Base-by-base conservation (phyloP, 2,329 filamentous ascomycete genomes). In the Sordariomycetes sp. region DNA sequence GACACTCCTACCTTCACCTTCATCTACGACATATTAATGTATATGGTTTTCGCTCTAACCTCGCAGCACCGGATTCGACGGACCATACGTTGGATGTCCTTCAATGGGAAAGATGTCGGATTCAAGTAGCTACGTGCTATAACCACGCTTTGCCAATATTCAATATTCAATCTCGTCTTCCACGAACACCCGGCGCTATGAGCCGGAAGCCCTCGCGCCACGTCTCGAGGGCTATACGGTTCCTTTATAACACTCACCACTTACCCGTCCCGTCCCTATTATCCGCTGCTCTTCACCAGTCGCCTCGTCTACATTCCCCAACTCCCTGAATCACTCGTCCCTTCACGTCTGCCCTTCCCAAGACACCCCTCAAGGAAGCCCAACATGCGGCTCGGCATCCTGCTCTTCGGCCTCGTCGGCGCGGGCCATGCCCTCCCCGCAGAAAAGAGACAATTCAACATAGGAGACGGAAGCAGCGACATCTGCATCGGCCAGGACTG, bases 1-100 rank as follows among this genome's bases (percentile, higher is more conserved):
- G 52, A 13, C 32, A 53, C 24, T 53, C 13, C 52, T 36, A 36
- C 50, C 34, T 35, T 57, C 55, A 45, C 10, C 48, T 45, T 57
- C 55, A 57, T 57, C 50, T 57, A 57, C 52, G 25, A 15, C 34
- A 57, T 52, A 57, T 57, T 57, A 57, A 57, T 39, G 52, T 57
- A 57, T 15, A 57, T 57, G 51, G 32, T 34, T 53, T 53, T 4
- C 34, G 32, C 35, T 51, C 50, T 45, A 52, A 24, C 51, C 48
- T 39, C 34, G 39, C 35, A 48, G 28, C 50, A 57, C 51, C 50
- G 22, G 55, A 48, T 45, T 22, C 32, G 17, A 25, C 22, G 24
- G 17, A n/a, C 52, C 52, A 53, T 20, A 50, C 22, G 22, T 12
- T 24, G 22, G n/a, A 10, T 24, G 10, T 24, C 22, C 20, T 10